Percentiles rank a stretch among this genome's conserved stretches.
Evolutionary conservation across 2,329 filamentous ascomycete species (phyloP).

Genomic region (Arthroderma uncinatum): DNA sequence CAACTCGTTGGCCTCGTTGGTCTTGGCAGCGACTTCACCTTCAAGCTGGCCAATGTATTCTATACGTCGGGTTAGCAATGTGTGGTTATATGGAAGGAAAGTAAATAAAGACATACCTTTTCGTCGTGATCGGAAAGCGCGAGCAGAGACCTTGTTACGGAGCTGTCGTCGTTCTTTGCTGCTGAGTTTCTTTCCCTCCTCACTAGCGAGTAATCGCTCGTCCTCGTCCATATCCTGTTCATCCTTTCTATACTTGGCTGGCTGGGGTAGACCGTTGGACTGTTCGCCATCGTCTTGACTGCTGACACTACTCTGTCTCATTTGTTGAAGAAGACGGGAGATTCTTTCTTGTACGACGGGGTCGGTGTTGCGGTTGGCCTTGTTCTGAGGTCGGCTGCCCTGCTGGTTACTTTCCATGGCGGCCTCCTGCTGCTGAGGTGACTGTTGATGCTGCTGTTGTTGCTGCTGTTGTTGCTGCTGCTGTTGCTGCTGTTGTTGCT

Average conservation of each 20-base stretch:
- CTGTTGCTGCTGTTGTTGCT: conserved; percentile 31
- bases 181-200: conserved; percentile 97
- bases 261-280: conserved; percentile 46
- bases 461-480: conserved; percentile 37
- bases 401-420: conserved; percentile 20
- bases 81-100: conserved; percentile 5
- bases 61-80: conserved; percentile 46
- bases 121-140: conserved; percentile 92
- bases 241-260: conserved; percentile 72
- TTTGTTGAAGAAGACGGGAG: conserved; percentile 80
- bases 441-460: conserved; percentile 7
- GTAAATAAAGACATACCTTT: conserved; percentile 59
- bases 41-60: conserved; percentile 97
- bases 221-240: conserved; percentile 99
- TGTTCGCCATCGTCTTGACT: conserved; percentile 39
- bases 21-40: conserved; percentile 71
- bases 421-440: conserved; percentile 18
- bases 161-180: conserved; percentile 94
- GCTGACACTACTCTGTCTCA: conserved; percentile 62
- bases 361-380: conserved; percentile 41
- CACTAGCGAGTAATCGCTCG: conserved; percentile 82
- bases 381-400: conserved; percentile 21
- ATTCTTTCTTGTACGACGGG: conserved; percentile 84
- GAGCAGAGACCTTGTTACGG: conserved; percentile 97
- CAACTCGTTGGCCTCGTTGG: conserved; percentile 71